Evolutionary conservation across 169 alveolate species (phyloP), one percentile per base, ranked within the genome.

Genomic region (Cryptosporidium meleagridis): DNA sequence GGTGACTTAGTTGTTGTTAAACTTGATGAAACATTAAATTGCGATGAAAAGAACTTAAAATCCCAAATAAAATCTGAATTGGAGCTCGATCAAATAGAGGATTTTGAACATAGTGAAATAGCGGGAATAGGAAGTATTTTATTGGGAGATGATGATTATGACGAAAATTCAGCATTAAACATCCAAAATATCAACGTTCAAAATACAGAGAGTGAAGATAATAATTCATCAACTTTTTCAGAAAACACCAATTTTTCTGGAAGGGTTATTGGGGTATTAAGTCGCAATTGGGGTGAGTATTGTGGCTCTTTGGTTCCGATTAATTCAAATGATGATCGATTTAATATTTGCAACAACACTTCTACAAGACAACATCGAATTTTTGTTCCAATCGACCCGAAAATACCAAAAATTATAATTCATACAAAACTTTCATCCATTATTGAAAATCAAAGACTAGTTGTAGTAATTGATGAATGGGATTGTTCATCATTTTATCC

Each of bases 1-100:
- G 99, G 99, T 9, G 99, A 98, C 92, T 85, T 94, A 35, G 99
- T 98, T n/a, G 99, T 98, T 12, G 96, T 98, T 33, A 95, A 97
- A 75, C 69, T 97, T 48, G 96, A 95, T n/a, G 96, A 96, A 86
- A 72, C 68, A 26, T 71, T 94, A 94, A 93, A 84, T 51, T 45
- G 86, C n/a, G 69, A 91, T 70, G 93, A 85, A 29, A 8, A 23
- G 16, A 59, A 44, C 12, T 14, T 62, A 26, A 53, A 41, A 14
- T 31, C 35, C 16, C 73, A 70, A 41, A 92, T 91, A 52, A 92
- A 92, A 26, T 52, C 91, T 39, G 86, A 93, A 70, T 75, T 72
- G 33, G 93, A 75, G 80, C 84, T 93, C 85, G 95, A 87, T 37
- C 53, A 70, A 44, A 75, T 92, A 70, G 93, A 91, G 85, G 92